phyloP scores from a whole-genome alignment of 345 rosid genomes.

The Dipteronia dyeriana region DNA sequence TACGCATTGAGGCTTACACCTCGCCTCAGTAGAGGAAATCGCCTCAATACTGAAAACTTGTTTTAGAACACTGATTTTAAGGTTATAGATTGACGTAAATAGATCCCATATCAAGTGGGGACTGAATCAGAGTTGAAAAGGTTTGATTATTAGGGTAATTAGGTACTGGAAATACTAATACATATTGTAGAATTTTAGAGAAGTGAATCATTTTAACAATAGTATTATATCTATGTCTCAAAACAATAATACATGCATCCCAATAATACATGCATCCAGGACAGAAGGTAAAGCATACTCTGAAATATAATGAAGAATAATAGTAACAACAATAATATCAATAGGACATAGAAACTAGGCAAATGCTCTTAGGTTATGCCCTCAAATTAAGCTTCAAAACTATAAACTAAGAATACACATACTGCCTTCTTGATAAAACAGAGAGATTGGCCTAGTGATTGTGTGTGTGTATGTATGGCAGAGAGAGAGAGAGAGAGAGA shows the following conservation, averaged over 20 bases:
- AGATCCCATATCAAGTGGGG: neutral
- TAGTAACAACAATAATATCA: neutral
- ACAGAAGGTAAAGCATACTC: neutral
- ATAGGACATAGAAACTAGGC: neutral
- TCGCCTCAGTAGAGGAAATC: too few species aligned
- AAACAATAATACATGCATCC: neutral
- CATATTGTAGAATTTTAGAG: neutral
- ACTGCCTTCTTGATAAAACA: neutral
- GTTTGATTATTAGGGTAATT: neutral
- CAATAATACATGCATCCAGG: neutral
- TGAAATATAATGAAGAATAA: neutral
- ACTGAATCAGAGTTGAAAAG: neutral
- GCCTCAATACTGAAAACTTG: too few species aligned
- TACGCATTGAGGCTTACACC: too few species aligned
- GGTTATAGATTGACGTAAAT: neutral
- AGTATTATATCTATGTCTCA: neutral
- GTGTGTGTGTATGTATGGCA: neutral
- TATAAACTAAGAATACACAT: neutral
- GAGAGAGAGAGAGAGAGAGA: neutral
- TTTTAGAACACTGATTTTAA: too few species aligned
- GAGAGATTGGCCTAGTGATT: neutral
- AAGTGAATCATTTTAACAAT: neutral
- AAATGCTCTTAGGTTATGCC: neutral
- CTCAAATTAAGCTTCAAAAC: neutral
- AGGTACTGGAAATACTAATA: neutral